A percentile compares a stretch with the other conserved stretches of the same genome.
Conservation (phyloP, 306 rosid genomes). For the Begonia loranthoides region DNA sequence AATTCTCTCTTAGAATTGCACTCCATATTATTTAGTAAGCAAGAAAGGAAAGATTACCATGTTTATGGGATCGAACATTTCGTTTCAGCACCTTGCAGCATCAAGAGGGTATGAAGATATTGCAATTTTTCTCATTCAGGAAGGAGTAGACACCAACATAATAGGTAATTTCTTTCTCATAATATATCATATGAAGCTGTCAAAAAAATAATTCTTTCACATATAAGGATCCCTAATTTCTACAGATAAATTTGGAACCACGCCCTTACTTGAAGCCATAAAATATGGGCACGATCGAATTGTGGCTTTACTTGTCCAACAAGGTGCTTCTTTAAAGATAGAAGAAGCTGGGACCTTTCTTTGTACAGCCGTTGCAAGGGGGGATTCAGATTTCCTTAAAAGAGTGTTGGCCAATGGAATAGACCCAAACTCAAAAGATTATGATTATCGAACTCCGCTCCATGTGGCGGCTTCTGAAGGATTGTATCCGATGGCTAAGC, state of each 20-base stretch:
- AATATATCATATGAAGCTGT: no score
- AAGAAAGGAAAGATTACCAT: not conserved
- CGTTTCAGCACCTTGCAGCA: constrained; percentile 85
- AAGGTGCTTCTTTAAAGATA: constrained; percentile 65
- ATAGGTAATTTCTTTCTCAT: constrained; percentile 29
- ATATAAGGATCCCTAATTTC: constrained; percentile 3
- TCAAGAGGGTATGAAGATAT: constrained; percentile 76
- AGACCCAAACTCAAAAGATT: constrained; percentile 83
- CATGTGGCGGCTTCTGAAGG: constrained; percentile 86
- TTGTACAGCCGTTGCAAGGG: constrained; percentile 67
- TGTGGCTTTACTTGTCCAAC: constrained; percentile 51
- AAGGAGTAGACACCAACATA: constrained; percentile 42
- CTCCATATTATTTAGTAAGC: no score
- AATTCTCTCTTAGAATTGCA: not conserved
- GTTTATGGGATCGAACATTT: constrained; percentile 5
- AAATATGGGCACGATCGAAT: constrained; percentile 68
- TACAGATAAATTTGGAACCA: constrained; percentile 71
- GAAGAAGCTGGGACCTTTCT: constrained; percentile 59
- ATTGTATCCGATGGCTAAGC: constrained; percentile 61
- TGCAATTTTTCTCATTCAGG: constrained; percentile 52
- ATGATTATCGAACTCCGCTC: constrained; percentile 80
- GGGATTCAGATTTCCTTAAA: constrained; percentile 64
- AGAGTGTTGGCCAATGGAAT: constrained; percentile 59
- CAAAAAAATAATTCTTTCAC: not conserved
- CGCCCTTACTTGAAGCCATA: constrained; percentile 81